Base-by-base conservation (phyloP, 2,329 filamentous ascomycete species). In the Furcasterigmium furcatum region DNA sequence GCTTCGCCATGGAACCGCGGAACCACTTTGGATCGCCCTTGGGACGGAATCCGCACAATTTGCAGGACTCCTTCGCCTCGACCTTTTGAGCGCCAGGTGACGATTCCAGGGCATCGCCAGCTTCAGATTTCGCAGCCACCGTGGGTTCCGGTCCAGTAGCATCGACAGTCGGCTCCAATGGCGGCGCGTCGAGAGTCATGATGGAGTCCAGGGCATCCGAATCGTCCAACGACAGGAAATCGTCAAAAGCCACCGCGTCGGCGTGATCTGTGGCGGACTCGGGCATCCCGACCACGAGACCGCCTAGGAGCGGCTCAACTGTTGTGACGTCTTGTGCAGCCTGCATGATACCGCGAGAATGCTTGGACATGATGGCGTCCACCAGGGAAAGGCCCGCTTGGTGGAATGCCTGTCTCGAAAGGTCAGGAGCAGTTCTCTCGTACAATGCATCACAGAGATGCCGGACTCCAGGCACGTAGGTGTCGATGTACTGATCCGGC, bases 11-110 rank as follows among this genome's bases (percentile, higher is more conserved):
- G 56, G 74, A 79, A 6, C 76, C 76, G 38, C 71, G 72, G 55
- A 80, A 80, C 77, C 77, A 80, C 47, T 73, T 68, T n/a, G 77
- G 76, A 41, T 77, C 69, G 4, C 77, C 77, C 50, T 74, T 77
- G 2, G 77, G 77, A 9, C 74, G 67, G 59, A 80, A 80, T 3
- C 71, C 74, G 49, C 77, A 81, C 16, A 77, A 61, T 19, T 73
- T 69, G 53, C 77, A 80, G 50, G 66, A 66, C 41, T 68, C 66
- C 39, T 70, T 58, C 1, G 74, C 68, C 47, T 75, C 73, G 2
- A 66, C 49, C 47, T 72, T 71, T 32, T 57, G 52, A n/a, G 39
- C 38, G 7, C 29, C 34, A n/a, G 42, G 18, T 6, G 46, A 32
- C 6, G 45, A 35, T 25, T 38, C 38, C 5, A 22, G 21, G 5